Conservation (phyloP, 805 yeast genomes). For the Yarrowia alimentaria region DNA sequence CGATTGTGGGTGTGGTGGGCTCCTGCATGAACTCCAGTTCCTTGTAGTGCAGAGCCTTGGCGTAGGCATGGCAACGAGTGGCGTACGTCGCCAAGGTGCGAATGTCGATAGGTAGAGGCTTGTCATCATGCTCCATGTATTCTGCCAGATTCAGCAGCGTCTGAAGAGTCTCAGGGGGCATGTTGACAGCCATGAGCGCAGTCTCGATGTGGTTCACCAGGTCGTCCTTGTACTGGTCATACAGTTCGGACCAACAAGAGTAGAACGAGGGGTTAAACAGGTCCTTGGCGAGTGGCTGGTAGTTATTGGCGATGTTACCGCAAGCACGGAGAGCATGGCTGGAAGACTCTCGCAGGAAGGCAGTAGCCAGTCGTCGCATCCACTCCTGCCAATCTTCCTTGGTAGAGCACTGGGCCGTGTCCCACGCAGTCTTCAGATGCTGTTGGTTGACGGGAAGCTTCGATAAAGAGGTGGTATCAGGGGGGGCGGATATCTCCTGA, state of each 20-base stretch:
- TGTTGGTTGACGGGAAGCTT: constrained; percentile 70
- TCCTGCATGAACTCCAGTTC: constrained; percentile 93
- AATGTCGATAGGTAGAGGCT: constrained; percentile 87
- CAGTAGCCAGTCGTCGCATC: constrained; percentile 84
- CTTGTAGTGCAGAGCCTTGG: constrained; percentile 93
- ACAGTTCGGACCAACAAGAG: constrained; percentile 91
- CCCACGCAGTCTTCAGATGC: constrained; percentile 81
- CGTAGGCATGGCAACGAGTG: constrained; percentile 93
- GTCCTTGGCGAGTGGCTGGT: constrained; percentile 84
- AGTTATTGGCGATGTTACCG: constrained; percentile 80
- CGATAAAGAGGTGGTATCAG: constrained; percentile 54
- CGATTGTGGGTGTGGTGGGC: constrained; percentile 88
- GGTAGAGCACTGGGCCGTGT: constrained; percentile 80
- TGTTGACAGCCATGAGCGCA: constrained; percentile 85
- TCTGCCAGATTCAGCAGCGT: constrained; percentile 86
- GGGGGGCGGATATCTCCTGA: constrained; percentile 57
- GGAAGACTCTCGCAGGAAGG: constrained; percentile 85
- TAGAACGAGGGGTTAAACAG: constrained; percentile 92
- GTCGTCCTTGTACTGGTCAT: constrained; percentile 86
- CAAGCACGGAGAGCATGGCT: constrained; percentile 94
- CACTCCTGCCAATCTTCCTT: constrained; percentile 98
- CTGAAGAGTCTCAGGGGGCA: constrained; percentile 94
- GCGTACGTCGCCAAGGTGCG: constrained; percentile 89
- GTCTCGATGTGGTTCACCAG: constrained; percentile 78
- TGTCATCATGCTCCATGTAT: constrained; percentile 96